Base-by-base conservation (phyloP, 2,329 filamentous ascomycete genomes). In the Venturia aucupariae region DNA sequence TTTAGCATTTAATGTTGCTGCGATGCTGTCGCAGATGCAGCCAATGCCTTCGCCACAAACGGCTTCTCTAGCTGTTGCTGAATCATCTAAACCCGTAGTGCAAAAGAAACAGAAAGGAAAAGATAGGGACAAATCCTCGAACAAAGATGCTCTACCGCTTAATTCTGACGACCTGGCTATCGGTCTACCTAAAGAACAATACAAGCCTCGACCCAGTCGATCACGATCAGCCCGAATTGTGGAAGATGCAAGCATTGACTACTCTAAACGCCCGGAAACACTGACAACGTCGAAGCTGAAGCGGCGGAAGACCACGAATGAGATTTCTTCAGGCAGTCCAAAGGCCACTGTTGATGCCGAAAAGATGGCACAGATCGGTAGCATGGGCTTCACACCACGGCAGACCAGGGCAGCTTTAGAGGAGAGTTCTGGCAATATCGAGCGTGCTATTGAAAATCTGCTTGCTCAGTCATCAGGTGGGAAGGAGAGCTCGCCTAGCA, bases 141-240 rank as follows among this genome's bases (percentile, higher is more conserved):
- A 32, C 35, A 30, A 7, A 8, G 38, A 61, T 17, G 41, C 19
- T 13, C 6, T 46, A 41, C 5, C 24, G 15, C 60, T 51, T 8
- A n/a, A 46, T 8, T 46, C 4, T 22, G 62, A 63, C 17, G 62
- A 63, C 5, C 32, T 55, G 10, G n/a, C 24, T 19, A 41, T 57
- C 39, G 62, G 51, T 17, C 24, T 64, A 39, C 64, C 64, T 5
- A 35, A 46, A 35, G 64, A 65, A 39, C 30, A 62, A 38, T 65
- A 63, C 35, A 63, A 62, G 30, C 60, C 60, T 13, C 59, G 64
- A 24, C 54, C 64, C 5, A 39, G 35, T 39, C 59, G 64, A 17
- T 62, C 59, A 30, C 22, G 60, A 35, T 65, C 64, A 10, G 38
- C 59, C 27, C 22, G 27, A 8, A 54, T 61, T 11, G 19, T 32